Evolutionary conservation across 192 early-diverging fungal genomes (phyloP), one percentile per base, ranked within the genome.

Genomic region (Spizellomyces punctatus): DNA sequence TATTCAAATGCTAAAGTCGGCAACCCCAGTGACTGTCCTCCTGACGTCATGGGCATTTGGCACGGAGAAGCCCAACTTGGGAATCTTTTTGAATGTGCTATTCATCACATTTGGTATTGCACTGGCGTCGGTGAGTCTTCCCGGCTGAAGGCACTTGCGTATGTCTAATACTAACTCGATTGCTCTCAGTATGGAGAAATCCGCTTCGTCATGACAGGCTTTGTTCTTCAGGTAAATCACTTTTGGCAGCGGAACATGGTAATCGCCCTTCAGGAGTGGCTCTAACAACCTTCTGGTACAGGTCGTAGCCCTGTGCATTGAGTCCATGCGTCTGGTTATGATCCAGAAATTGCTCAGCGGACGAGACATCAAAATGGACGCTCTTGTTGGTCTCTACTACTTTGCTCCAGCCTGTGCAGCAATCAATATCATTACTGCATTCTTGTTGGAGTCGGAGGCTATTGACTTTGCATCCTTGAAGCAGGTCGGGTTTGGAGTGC

Each of bases 1-100:
- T 66, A 78, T 78, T 36, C 79, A 81, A 62, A 81, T 81, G 76
- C 66, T 81, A 12, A 81, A 80, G 62, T 63, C 76, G 16, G 58
- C 62, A 22, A 75, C 79, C 10, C 79, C 79, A 9, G 73, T 78
- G 16, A 76, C 63, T 1, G 69, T 78, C 47, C 67, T 81, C 10
- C 41, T 78, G 16, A 59, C 66, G 48, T 22, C 22, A 8, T 76
- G 59, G 46, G 12, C 58, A 8, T 47, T 78, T 10, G 41, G 57
- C 10, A 72, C 56, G 52, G 66, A 78, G 49, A 71, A 78, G 67
- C 52, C 60, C 10, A 73, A 78, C 54, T 36, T 16, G 2, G 22
- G n/a, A 17, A 49, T 73, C 10, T 58, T 77, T 27, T 21, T 69
- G 6, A 81, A 75, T 58, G 76, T 81, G 21, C 22, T 60, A 10